Base-by-base conservation (phyloP, 208 protist species). In the Trypanosoma cruzi region DNA sequence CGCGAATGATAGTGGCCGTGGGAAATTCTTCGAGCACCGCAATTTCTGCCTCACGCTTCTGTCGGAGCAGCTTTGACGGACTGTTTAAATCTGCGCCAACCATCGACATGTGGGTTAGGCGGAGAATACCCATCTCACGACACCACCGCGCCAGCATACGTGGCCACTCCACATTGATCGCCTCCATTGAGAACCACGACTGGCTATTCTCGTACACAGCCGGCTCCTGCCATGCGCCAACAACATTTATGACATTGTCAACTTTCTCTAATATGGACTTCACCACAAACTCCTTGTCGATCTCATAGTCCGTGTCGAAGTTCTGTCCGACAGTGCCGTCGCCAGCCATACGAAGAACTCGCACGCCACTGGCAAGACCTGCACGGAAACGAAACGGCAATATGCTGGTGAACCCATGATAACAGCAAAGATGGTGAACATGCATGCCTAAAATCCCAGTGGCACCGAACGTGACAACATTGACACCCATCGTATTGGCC, bases 171-270 rank as follows among this genome's bases (percentile, higher is more conserved):
- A 96, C 91, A 64, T 96, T 96, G 55, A 96, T 82, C 26, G 88
- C 88, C 75, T 94, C 91, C 88, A 93, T 96, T 18, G 88, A 93
- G 64, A 93, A 96, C 91, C 91, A 96, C 46, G 88, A 96, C 71
- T 96, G 88, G 58, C 91, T 93, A 66, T 96, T 85, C 70, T 94
- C 86, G 66, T 96, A 96, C 60, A 85, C 76, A 31, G 85, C 65
- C 16, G 91, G 91, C 78, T 96, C 88, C 80, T 96, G 91, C 88
- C 88, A 96, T 56, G 85, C 86, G 8, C 91, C 91, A 13, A 96
- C 77, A 42, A 81, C 84, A 77, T 96, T 96, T 36, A 90, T 75
- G 26, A 90, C 84, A 64, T 86, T 90, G 66, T 95, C 89, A 18
- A 95, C 90, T 69, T 95, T 95, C 71, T 95, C 86, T 29, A 96